Evolutionary conservation across 768 basidiomycete species (phyloP), one percentile per base, ranked within the genome.

Genomic region (Suillus spraguei): DNA sequence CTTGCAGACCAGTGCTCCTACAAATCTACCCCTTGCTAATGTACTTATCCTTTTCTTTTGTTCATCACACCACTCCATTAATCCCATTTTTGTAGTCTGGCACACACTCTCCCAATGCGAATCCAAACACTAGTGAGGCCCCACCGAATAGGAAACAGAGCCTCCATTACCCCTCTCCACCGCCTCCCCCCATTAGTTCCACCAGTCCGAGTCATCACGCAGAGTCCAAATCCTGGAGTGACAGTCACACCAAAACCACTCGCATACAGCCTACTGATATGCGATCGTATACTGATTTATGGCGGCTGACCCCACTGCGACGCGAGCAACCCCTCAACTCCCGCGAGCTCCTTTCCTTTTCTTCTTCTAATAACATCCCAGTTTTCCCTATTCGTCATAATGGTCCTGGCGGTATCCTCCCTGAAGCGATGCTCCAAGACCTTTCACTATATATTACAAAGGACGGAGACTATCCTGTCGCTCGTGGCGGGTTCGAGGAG

Each of bases 401-500:
- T 2, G 16, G 17, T 1, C 9, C 16, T 50, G 7, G 9, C 2
- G 0, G 28, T 28, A 1, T 28, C 7, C 14, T 4, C 16, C 16
- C 9, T 50, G 49, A 32, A 17, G 4, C 4, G 0, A 17, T 28
- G 4, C 49, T 50, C 9, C 49, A 16, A 61, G 10, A 61, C 38
- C 52, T 61, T n/a, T 10, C 60, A 4, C 7, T 13, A 35, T 39
- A 61, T 16, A 42, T 61, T 16, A 61, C 28, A 2, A 56, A 36
- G 39, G 36, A 61, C 14, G 35, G 2, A 17, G n/a, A 59, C 5
- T 58, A 59, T n/a, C 60, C 50, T n/a, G 41, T n/a, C 42, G 52
- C 60, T 61, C 52, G 28, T 33, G 60, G 60, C 24, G 50, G 50
- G 50, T 54, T 61, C 14, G 39, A 50, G 14, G 60, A 62, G 28